Base-by-base conservation (phyloP, 169 alveolate genomes). In the Pseudocohnilembus persalinus region DNA sequence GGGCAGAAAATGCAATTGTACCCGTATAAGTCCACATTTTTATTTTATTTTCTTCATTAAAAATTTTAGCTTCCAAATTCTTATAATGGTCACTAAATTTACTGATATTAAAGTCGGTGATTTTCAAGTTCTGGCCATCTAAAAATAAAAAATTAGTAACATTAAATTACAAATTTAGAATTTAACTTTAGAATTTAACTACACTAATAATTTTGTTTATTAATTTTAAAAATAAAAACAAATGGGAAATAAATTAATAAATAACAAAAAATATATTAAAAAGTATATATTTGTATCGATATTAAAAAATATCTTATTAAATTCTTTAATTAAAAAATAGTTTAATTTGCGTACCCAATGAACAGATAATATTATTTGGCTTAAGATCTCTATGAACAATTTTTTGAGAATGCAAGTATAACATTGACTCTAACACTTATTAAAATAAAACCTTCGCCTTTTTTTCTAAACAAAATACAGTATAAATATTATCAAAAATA, bases 11-110 rank as follows among this genome's bases (percentile, higher is more conserved):
- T 27, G 94, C 92, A 4, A 83, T 88, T 0, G 94, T 86, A 0
- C 94, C 94, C 16, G 94, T 90, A 31, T 90, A 83, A 31, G 94
- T 90, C 90, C 88, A 78, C 94, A 90, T 90, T 49, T 72, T 33
- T 29, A 87, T 65, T 31, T 84, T 82, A 6, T 84, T 83, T 77
- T 77, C 79, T 81, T 83, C 28, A n/a, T 77, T 84, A 0, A 73
- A 34, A 25, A 31, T 31, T 0, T 31, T 31, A 35, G 72, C 73
- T 77, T 81, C 83, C 35, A 65, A 78, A 28, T 83, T 82, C 72
- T 83, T 76, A 32, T 79, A 68, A 24, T 82, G 80, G 26, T 83
- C 87, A 76, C 83, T 79, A 32, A 90, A 80, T 77, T 88, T 91
- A n/a, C 90, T 85, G 65, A 84, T 87, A 73, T 91, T 91, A 49